Conservation (phyloP, 352 stramenopile genomes). For the Globisporangium cylindrosporum region DNA sequence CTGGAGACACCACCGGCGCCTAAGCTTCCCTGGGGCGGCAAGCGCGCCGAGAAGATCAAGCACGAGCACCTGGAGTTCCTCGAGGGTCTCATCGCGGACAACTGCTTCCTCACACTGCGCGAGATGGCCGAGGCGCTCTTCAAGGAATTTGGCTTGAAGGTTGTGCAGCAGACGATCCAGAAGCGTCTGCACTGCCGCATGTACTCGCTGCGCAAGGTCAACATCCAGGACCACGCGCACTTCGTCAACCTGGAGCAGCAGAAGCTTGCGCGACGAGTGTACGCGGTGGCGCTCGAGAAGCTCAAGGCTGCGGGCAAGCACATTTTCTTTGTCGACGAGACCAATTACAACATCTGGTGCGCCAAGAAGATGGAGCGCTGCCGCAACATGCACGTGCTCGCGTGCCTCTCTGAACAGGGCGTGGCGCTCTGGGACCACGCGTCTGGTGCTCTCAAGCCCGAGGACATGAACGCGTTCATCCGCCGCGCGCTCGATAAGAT, state of each 20-base stretch:
- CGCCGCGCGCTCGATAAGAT: constrained; percentile 14
- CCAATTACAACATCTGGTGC: constrained; percentile 23
- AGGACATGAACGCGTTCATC: constrained; percentile 14
- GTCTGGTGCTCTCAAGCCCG: constrained; percentile 5
- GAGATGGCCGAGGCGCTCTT: constrained; percentile 18
- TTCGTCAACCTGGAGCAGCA: constrained; percentile 10
- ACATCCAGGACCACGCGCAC: background rate
- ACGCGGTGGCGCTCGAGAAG: constrained; percentile 2
- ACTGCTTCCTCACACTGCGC: constrained; percentile 21
- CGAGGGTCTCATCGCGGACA: constrained; percentile 17
- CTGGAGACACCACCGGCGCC: constrained; percentile 12
- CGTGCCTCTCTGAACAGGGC: constrained; percentile 14
- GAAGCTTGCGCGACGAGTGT: constrained; percentile 2
- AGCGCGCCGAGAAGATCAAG: constrained; percentile 24
- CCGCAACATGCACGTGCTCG: constrained; percentile 20
- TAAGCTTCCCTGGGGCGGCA: constrained; percentile 18
- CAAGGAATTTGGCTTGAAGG: constrained; percentile 18
- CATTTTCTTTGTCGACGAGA: constrained; percentile 20
- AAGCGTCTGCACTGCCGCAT: constrained; percentile 18
- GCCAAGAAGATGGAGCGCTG: constrained; percentile 21
- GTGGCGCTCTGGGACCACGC: constrained; percentile 14
- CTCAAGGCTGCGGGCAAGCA: constrained; percentile 6
- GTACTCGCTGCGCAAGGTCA: constrained; percentile 18
- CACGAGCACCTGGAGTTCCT: constrained; percentile 20
- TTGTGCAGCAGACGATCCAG: constrained; percentile 19